phyloP scores from a whole-genome alignment of 306 rosid genomes.

The Geum urbanum region DNA sequence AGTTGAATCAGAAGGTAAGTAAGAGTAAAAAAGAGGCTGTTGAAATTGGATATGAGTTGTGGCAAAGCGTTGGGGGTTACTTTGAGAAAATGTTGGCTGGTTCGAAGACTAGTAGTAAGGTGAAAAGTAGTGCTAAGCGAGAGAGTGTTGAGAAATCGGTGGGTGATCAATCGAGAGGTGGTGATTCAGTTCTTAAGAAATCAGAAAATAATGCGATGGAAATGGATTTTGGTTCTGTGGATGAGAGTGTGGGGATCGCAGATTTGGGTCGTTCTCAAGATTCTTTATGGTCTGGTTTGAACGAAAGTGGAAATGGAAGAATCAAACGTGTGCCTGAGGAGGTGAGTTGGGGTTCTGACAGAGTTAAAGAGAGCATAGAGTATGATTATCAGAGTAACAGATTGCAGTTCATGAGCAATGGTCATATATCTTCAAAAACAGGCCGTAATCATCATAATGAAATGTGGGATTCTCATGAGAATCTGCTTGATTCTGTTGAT shows the following conservation, averaged over 20 bases:
- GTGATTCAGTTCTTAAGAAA: slow-evolving; percentile 12
- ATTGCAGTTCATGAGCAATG: slow-evolving; percentile 42
- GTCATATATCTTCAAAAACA: slow-evolving; percentile 45
- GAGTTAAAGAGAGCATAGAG: slow-evolving; percentile 31
- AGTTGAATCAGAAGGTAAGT: slow-evolving; percentile 42
- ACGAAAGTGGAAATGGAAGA: slow-evolving; percentile 32
- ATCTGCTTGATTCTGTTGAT: slow-evolving; percentile 47
- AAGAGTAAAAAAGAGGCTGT: slow-evolving; percentile 59
- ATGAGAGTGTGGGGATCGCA: slow-evolving; percentile 25
- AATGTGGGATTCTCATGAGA: slow-evolving; percentile 49
- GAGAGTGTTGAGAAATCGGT: slow-evolving; percentile 29
- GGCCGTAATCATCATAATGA: slow-evolving; percentile 37
- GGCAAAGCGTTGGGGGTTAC: slow-evolving; percentile 51
- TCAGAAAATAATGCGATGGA: slow-evolving; percentile 19
- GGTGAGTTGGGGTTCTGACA: slow-evolving; percentile 18
- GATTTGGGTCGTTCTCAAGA: slow-evolving; percentile 33
- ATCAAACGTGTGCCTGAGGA: slow-evolving; percentile 31
- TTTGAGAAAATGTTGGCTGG: slow-evolving; percentile 48
- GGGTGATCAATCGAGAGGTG: slow-evolving; percentile 35
- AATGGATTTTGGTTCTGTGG: slow-evolving; percentile 26
- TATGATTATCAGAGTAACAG: slow-evolving; percentile 40
- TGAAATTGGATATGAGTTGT: slow-evolving; percentile 49
- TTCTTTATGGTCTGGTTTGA: slow-evolving; percentile 29
- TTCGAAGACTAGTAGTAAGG: slow-evolving; percentile 41
- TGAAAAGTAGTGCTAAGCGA: slow-evolving; percentile 39